phyloP scores from a whole-genome alignment of 2,329 filamentous ascomycete species.

The Arthrobotrys sphaeroides region DNA sequence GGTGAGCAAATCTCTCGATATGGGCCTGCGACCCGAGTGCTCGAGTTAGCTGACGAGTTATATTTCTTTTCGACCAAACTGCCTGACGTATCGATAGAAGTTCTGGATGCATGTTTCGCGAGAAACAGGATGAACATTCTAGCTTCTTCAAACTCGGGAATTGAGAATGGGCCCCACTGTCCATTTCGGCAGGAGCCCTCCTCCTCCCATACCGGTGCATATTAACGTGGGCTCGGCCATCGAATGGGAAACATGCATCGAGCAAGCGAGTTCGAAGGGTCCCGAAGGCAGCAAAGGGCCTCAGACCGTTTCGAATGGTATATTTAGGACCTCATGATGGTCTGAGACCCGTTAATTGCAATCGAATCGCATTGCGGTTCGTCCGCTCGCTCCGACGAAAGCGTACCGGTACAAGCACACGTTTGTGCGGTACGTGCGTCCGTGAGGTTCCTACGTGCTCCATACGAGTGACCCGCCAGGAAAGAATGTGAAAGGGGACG shows the following conservation, averaged over 20 bases:
- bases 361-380: no score
- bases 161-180: conserved; percentile 19
- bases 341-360: conserved; percentile 35
- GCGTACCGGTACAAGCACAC: background rate
- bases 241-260: conserved; percentile 15
- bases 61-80: conserved; percentile 14
- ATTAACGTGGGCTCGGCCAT: conserved; percentile 6
- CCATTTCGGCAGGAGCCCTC: conserved; percentile 50
- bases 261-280: conserved; percentile 10
- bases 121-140: conserved; percentile 33
- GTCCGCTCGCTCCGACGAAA: conserved; percentile 10
- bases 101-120: conserved; percentile 37
- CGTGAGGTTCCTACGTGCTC: background rate
- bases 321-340: conserved; percentile 17
- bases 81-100: conserved; percentile 48
- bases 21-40: conserved; percentile 34
- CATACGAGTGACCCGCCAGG: background rate
- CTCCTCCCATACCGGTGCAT: conserved; percentile 12
- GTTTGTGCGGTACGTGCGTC: background rate
- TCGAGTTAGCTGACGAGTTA: conserved; percentile 19
- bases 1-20: conserved; percentile 32
- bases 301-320: conserved; percentile 29
- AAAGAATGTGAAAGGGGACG: conserved; percentile 45
- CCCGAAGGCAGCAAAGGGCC: conserved; percentile 45
- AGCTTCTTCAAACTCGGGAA: conserved; percentile 23